Evolutionary conservation across 257 asterid species (phyloP).

Genomic region (Solanum tarijense): DNA sequence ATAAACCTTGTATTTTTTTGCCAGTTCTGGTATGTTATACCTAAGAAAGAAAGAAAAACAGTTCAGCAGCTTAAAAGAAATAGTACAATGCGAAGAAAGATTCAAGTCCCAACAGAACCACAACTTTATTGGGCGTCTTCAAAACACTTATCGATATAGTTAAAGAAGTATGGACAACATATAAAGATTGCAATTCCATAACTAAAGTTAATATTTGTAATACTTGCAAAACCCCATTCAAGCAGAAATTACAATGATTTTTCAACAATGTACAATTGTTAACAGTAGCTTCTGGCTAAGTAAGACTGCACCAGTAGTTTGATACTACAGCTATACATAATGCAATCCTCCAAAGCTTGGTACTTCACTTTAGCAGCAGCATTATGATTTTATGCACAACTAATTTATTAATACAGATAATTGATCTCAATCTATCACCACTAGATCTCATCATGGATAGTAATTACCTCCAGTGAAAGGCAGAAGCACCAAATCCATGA

Average conservation of each 20-base stretch:
- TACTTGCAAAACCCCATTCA: too few relatives aligned
- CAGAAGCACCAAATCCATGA: conserved; percentile 99
- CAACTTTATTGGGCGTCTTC: neutral
- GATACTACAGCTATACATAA: neutral
- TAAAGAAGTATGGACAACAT: neutral
- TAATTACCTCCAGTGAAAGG: conserved; percentile 87
- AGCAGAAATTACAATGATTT: too few relatives aligned
- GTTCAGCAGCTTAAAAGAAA: neutral
- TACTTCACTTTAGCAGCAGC: neutral
- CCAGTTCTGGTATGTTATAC: conserved; percentile 86
- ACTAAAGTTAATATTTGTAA: too few relatives aligned
- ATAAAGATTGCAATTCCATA: neutral
- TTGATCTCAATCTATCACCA: neutral
- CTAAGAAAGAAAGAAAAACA: conserved; percentile 16
- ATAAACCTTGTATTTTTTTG: conserved; percentile 77
- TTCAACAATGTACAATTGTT: too few relatives aligned
- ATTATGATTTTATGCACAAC: neutral
- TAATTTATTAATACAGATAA: neutral
- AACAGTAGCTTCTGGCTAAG: too few relatives aligned
- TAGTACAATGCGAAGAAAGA: neutral
- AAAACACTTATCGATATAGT: neutral
- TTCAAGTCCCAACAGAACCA: neutral
- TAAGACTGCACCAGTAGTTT: neutral
- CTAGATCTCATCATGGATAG: neutral
- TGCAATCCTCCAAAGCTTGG: neutral